These are phyloP conservation scores for Agrocybe praecox DNA, from an alignment of 768 basidiomycete genomes.

Conservation along the genomic window DNA sequence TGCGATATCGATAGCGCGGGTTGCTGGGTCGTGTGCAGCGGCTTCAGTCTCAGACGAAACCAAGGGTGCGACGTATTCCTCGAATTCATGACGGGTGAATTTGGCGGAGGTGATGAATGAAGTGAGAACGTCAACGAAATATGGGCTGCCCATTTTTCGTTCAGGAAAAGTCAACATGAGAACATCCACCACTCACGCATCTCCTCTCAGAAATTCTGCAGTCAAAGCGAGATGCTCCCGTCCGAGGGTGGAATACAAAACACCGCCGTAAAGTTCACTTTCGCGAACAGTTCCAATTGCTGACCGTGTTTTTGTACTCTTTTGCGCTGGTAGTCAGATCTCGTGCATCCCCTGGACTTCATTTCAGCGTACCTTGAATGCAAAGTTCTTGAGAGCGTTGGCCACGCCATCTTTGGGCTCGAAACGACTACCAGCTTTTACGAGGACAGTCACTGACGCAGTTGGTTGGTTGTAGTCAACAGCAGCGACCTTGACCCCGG, in stretches of 20 bases:
- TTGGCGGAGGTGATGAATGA: slow-evolving; percentile 83
- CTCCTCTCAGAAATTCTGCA: slow-evolving; percentile 92
- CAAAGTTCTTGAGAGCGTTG: slow-evolving; percentile 95
- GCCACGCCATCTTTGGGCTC: slow-evolving; percentile 90
- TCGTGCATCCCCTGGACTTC: background rate
- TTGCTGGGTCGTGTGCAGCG: slow-evolving; percentile 60
- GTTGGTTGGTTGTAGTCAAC: slow-evolving; percentile 85
- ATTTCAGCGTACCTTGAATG: slow-evolving; percentile 83
- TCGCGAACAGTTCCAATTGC: slow-evolving; percentile 90
- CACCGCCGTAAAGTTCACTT: slow-evolving; percentile 91
- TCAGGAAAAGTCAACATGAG: background rate
- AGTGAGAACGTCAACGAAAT: slow-evolving; percentile 89
- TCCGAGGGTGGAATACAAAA: slow-evolving; percentile 80
- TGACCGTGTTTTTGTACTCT: slow-evolving; percentile 88
- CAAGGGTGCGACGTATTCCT: slow-evolving; percentile 72
- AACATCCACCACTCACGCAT: slow-evolving; percentile 75
- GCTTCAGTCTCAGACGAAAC: slow-evolving; percentile 70
- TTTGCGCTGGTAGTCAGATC: slow-evolving; percentile 8
- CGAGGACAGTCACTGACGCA: slow-evolving; percentile 82
- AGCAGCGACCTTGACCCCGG: slow-evolving; percentile 86
- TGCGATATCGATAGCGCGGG: slow-evolving; percentile 81
- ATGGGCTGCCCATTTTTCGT: slow-evolving; percentile 52
- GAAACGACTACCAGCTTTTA: slow-evolving; percentile 91
- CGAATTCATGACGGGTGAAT: slow-evolving; percentile 77
- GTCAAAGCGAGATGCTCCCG: slow-evolving; percentile 92